Conservation (phyloP, 352 stramenopile genomes). For the Globisporangium abappressorium region DNA sequence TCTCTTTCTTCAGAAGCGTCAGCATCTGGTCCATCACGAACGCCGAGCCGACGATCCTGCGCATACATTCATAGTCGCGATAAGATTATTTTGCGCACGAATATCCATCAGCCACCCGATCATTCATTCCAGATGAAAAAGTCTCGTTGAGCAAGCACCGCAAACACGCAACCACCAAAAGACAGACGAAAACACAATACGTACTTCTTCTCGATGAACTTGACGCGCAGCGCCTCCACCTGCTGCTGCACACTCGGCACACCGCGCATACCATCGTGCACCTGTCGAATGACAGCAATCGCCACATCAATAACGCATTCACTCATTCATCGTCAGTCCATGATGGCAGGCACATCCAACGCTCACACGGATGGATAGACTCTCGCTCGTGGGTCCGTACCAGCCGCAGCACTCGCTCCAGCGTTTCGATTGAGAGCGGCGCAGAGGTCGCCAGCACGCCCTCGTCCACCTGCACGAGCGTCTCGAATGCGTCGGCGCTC, state of each 20-base stretch:
- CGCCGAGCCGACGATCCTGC: conserved; percentile 44
- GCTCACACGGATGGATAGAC: not conserved
- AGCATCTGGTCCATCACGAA: conserved; percentile 43
- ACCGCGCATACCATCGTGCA: conserved; percentile 40
- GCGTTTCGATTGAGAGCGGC: conserved; percentile 37
- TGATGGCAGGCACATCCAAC: not conserved
- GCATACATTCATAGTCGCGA: not conserved
- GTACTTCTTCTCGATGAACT: conserved; percentile 56
- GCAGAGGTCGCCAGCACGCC: conserved; percentile 61
- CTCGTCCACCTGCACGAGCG: conserved; percentile 65
- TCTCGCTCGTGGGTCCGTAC: conserved; percentile 14
- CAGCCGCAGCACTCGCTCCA: conserved; percentile 51
- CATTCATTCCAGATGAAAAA: not conserved
- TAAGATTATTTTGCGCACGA: not conserved
- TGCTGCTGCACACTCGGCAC: conserved; percentile 38
- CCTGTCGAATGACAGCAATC: conserved; percentile 17
- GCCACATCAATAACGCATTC: not conserved
- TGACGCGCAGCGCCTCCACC: conserved; percentile 38
- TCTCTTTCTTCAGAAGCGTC: conserved; percentile 40
- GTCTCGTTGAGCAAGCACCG: not conserved
- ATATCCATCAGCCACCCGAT: not conserved
- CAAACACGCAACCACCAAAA: not conserved
- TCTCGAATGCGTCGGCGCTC: conserved; percentile 40
- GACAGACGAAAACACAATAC: not conserved
- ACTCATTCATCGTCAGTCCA: not conserved